Percentiles rank a stretch among this genome's conserved stretches.
Evolutionary conservation across 106 monocot genomes (phyloP).

Genomic region (Dioscorea zingiberensis): DNA sequence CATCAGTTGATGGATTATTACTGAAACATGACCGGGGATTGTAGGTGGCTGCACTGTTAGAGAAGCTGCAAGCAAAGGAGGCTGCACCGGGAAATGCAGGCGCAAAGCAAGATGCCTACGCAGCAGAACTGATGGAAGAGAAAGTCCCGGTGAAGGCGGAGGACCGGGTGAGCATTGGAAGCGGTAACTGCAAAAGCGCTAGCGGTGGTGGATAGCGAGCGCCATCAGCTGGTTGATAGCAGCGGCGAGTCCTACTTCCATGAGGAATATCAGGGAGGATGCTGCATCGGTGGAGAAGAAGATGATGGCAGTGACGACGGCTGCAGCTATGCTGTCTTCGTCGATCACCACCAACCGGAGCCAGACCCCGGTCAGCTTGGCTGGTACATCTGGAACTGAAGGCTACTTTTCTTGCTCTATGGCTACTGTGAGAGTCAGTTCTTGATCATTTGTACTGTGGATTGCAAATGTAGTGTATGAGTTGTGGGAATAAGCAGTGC

Average conservation of each 20-base stretch:
- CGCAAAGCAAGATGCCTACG: slow-evolving; percentile 7
- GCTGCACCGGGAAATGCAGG: neutral
- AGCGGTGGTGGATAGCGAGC: slow-evolving; percentile 15
- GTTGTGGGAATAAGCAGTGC: no score
- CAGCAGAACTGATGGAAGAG: neutral
- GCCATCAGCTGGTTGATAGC: slow-evolving; percentile 28
- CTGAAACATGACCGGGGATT: neutral
- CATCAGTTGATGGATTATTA: neutral
- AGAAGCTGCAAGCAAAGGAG: slow-evolving; percentile 49
- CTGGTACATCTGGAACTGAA: slow-evolving; percentile 22
- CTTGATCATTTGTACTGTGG: no score
- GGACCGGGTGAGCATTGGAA: slow-evolving; percentile 32
- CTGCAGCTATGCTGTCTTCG: slow-evolving; percentile 33
- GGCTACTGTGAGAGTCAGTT: no score
- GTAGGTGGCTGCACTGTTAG: slow-evolving; percentile 38
- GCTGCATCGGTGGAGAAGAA: slow-evolving; percentile 21
- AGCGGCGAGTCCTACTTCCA: slow-evolving; percentile 49
- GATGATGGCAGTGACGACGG: slow-evolving; percentile 56
- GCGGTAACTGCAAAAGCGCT: slow-evolving; percentile 19
- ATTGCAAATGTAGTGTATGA: no score
- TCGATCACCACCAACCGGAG: neutral
- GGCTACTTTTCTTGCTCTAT: no score
- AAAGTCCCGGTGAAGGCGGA: slow-evolving; percentile 15
- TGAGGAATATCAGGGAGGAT: slow-evolving; percentile 18
- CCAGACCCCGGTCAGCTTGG: slow-evolving; percentile 3